Base-by-base conservation (phyloP, 495 filamentous ascomycete species). In the Penicillium pancosmium region DNA sequence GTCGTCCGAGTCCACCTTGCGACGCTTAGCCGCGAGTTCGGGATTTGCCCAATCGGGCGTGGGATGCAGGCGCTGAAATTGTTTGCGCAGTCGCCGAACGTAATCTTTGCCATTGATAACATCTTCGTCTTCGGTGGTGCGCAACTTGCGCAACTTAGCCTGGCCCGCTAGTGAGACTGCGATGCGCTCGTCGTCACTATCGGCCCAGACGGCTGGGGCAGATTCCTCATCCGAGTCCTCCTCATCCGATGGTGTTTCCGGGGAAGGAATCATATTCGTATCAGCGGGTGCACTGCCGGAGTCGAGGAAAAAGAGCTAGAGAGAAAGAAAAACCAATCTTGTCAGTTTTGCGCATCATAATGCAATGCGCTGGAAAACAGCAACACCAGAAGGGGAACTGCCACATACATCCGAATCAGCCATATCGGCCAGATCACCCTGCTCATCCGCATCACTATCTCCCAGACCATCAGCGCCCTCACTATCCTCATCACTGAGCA, bases 161-260 rank as follows among this genome's bases (percentile, higher is more conserved):
- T 87, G 84, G 41, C 85, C 80, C 10, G 89, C 89, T 12, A 98
- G 82, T 4, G 93, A 97, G 48, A 98, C 79, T 18, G 84, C 83
- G 51, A 97, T 76, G 40, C 88, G 84, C 68, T 98, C 94, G 65
- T 98, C 94, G 64, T 98, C 94, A 73, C 92, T 97, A 74, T 98
- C 94, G 62, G 91, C 85, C 94, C 94, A 98, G 13, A 90, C 88
- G 11, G 90, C 55, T 57, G 80, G 72, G 21, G 67, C 71, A 1
- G 70, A 64, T 11, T 75, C 69, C 23, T 70, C 68, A 2, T 69
- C 67, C 19, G 73, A 65, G 6, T 73, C 72, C 33, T 76, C 73
- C 7, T 68, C 63, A n/a, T 80, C 65, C 4, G 69, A 74, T 9
- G 63, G 73, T 5, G 63, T 70, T 48, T 68, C 64, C 4, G 68